A percentile compares a stretch with the other conserved stretches of the same genome.
These are phyloP conservation scores for Rhizopogon parksii DNA, from an alignment of 1,284 basidiomycete species.

Conservation along the genomic window DNA sequence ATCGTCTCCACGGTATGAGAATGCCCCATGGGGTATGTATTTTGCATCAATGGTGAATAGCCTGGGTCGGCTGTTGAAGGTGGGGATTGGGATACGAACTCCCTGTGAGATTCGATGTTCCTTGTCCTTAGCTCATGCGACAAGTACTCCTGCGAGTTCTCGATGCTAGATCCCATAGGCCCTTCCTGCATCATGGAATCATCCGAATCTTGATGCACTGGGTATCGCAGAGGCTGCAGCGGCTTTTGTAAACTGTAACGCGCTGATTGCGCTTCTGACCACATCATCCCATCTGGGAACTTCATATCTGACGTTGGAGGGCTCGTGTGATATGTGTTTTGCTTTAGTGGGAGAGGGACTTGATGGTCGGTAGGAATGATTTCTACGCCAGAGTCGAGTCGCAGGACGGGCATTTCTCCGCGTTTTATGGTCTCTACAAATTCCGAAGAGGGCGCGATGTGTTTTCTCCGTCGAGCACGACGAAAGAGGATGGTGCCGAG, in stretches of 20 bases:
- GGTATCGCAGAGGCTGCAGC: slow-evolving; percentile 10
- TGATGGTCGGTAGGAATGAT: slow-evolving; percentile 9
- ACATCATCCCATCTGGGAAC: slow-evolving; percentile 13
- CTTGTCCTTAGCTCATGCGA: neutral
- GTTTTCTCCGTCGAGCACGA: slow-evolving; percentile 32
- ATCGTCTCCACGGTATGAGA: neutral
- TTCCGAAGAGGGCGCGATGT: slow-evolving; percentile 43
- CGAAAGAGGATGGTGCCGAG: slow-evolving; percentile 27
- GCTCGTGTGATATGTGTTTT: slow-evolving; percentile 12
- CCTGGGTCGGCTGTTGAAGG: neutral
- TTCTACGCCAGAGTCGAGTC: slow-evolving; percentile 20
- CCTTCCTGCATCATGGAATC: neutral
- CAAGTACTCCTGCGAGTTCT: neutral
- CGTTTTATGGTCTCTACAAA: slow-evolving; percentile 30
- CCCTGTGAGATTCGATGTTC: neutral
- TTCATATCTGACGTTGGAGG: slow-evolving; percentile 6
- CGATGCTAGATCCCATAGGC: neutral
- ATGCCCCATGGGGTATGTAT: neutral
- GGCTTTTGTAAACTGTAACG: slow-evolving; percentile 18
- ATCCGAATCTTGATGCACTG: neutral
- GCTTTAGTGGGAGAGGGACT: slow-evolving; percentile 11
- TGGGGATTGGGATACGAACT: neutral
- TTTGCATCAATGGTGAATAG: neutral
- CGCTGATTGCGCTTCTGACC: slow-evolving; percentile 10
- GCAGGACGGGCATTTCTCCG: slow-evolving; percentile 22